A percentile compares a stretch with the other conserved stretches of the same genome.
Evolutionary conservation across 2,329 filamentous ascomycete species (phyloP).

Genomic region (Sphaerulina musiva): DNA sequence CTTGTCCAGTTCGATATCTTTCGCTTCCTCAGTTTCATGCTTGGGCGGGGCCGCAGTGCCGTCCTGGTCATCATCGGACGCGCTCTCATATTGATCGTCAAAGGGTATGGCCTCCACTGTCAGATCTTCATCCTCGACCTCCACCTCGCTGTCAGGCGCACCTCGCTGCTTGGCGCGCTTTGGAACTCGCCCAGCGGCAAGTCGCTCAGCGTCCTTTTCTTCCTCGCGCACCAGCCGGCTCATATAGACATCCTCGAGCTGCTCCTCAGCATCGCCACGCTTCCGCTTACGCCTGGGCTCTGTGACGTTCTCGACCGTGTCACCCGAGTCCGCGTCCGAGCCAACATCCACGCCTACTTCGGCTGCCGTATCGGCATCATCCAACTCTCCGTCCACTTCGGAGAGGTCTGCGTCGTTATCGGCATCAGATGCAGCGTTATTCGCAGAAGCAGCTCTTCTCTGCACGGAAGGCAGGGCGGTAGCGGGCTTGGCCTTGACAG

Average conservation of each 20-base stretch:
- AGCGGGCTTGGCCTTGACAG: slow-evolving; percentile 19
- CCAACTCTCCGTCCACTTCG: slow-evolving; percentile 18
- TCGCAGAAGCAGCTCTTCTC: slow-evolving; percentile 1
- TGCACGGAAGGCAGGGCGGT: slow-evolving; percentile 34
- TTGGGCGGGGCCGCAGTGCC: slow-evolving; percentile 52
- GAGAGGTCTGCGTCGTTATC: slow-evolving; percentile 25
- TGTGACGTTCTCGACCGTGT: slow-evolving; percentile 18
- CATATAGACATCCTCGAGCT: slow-evolving; percentile 65
- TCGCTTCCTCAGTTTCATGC: slow-evolving; percentile 45
- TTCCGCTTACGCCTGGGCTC: slow-evolving; percentile 54
- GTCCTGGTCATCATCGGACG: slow-evolving; percentile 35
- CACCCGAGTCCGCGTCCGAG: slow-evolving; percentile 17
- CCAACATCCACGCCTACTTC: slow-evolving; percentile 24
- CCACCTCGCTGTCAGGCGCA: slow-evolving; percentile 18
- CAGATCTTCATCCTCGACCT: slow-evolving; percentile 24
- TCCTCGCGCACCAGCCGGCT: slow-evolving; percentile 52
- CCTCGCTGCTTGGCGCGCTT: slow-evolving; percentile 27
- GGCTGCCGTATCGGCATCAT: slow-evolving; percentile 18
- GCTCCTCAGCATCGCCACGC: slow-evolving; percentile 46
- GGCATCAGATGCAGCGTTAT: slow-evolving; percentile 32
- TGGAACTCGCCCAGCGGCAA: slow-evolving; percentile 26
- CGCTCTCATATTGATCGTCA: slow-evolving; percentile 22
- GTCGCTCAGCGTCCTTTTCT: slow-evolving; percentile 26
- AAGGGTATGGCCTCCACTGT: slow-evolving; percentile 24
- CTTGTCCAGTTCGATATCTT: slow-evolving; percentile 65